Evolutionary conservation across 176 grass and related monocot genomes (phyloP), one percentile per base, ranked within the genome.

Genomic region (Puya raimondii): DNA sequence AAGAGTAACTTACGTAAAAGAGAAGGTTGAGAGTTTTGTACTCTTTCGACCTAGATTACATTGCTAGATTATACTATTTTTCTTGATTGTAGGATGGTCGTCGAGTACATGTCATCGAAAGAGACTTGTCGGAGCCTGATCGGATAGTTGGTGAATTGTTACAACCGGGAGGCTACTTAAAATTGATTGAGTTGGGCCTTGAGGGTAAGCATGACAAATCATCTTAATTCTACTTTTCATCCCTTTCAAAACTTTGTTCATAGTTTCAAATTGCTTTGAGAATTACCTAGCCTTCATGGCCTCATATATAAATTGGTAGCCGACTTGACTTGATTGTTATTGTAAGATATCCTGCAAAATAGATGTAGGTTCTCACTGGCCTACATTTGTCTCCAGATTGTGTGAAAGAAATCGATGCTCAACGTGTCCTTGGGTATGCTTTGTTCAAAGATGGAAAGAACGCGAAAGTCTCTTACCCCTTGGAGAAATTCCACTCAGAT

Each of bases 111-210:
- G 86, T 99, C 47, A 93, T 99, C 42, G 94, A 99, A 80, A 99
- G 94, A 82, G 94, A 99, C 64, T 75, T 99, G 48, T 86, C 87
- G 71, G 90, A 99, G 51, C 94, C 94, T 2, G 94, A 93, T 78
- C 84, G 94, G 83, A 99, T 99, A 59, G 94, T 99, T 27, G 94
- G 94, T 61, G 94, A 99, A 82, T 75, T 99, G 11, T 80, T 99
- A 70, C 94, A 99, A 59, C 94, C 94, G 23, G 94, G 94, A 63
- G 94, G 94, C 61, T 99, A 93, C 72, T 68, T 99, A 58, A 99
- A 85, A 82, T 77, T 99, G 75, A 79, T 99, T 2, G 94, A 99
- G 70, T 66, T 99, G 78, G 90, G 75, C 72, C 85, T 99, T 18
- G 48, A 93, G 67, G 94, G 94, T 99, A 85, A 82, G 50, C 48